phyloP scores from a whole-genome alignment of 192 early-diverging fungal species.

The Mortierella alpina region DNA sequence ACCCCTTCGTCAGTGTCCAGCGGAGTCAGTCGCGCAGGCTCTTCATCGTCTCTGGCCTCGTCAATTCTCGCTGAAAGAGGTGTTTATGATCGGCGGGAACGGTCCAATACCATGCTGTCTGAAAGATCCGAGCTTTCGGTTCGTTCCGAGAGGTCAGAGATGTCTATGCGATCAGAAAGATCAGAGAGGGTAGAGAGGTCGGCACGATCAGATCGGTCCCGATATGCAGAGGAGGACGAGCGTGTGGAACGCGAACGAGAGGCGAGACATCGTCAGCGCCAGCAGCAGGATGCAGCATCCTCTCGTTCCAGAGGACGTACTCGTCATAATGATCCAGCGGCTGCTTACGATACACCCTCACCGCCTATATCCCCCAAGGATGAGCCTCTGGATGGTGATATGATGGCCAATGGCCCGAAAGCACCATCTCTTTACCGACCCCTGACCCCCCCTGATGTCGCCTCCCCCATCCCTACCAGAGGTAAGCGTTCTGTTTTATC shows the following conservation, averaged over 20 bases:
- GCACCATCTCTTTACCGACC: slow-evolving; percentile 8
- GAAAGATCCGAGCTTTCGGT: background rate
- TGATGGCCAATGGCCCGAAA: background rate
- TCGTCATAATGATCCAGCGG: slow-evolving; percentile 6
- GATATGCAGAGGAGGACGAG: slow-evolving; percentile 8
- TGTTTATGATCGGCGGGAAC: background rate
- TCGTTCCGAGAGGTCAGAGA: slow-evolving; percentile 9
- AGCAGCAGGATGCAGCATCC: background rate
- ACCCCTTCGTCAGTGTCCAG: slow-evolving; percentile 1
- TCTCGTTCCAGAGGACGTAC: too few species aligned
- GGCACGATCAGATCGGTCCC: background rate
- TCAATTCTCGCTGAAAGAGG: background rate
- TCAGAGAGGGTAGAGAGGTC: background rate
- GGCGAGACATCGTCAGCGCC: slow-evolving; percentile 13
- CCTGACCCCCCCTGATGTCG: slow-evolving; percentile 20
- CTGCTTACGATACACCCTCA: slow-evolving; percentile 26
- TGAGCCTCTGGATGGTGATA: background rate
- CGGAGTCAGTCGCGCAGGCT: too few species aligned
- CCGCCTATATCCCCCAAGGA: slow-evolving; percentile 19
- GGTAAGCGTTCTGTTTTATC: background rate
- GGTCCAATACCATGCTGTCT: slow-evolving; percentile 19
- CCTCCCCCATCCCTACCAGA: slow-evolving; percentile 21
- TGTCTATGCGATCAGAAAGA: slow-evolving; percentile 6
- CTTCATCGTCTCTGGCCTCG: too few species aligned
- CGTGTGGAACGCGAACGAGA: slow-evolving; percentile 8